Evolutionary conservation across 2,329 filamentous ascomycete genomes (phyloP).

Genomic region (Lasiodiplodia gonubiensis): DNA sequence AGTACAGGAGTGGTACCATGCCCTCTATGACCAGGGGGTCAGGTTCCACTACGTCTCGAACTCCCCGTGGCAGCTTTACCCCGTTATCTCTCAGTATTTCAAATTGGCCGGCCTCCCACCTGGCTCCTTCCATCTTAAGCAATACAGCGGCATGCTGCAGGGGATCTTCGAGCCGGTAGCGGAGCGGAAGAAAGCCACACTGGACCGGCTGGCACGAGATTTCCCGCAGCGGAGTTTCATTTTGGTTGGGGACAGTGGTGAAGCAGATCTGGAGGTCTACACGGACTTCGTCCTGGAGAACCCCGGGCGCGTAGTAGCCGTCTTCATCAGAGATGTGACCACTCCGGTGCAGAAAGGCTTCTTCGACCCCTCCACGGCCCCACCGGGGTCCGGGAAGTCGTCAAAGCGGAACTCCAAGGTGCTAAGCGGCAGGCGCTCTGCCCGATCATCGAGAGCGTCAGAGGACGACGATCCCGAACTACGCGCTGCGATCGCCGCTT

Average conservation of each 20-base stretch:
- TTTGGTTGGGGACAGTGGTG: conserved; percentile 91
- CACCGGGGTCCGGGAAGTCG: conserved; percentile 41
- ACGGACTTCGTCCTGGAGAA: conserved; percentile 88
- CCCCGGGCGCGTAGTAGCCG: conserved; percentile 78
- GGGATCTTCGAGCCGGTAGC: conserved; percentile 98
- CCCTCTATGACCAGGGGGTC: conserved; percentile 79
- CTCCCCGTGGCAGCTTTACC: conserved; percentile 96
- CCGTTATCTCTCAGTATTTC: conserved; percentile 85
- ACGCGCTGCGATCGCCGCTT: conserved; percentile 55
- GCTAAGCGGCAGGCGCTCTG: conserved; percentile 26
- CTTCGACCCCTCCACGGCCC: conserved; percentile 69
- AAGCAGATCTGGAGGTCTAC: conserved; percentile 96
- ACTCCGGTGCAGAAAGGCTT: conserved; percentile 75
- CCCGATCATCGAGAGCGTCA: conserved; percentile 31
- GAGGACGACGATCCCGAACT: conserved; percentile 56
- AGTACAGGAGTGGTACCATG: conserved; percentile 86
- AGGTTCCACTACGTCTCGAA: conserved; percentile 98
- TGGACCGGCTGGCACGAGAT: conserved; percentile 84
- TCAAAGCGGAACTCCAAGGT: conserved; percentile 32
- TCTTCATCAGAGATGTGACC: conserved; percentile 96
- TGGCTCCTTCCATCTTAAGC: conserved; percentile 93
- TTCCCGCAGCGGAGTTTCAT: conserved; percentile 91
- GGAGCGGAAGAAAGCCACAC: conserved; percentile 86
- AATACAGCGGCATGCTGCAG: conserved; percentile 95
- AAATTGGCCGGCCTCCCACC: conserved; percentile 77